Evolutionary conservation across 1,284 basidiomycete genomes (phyloP).

Genomic region (Tilletia walkeri): DNA sequence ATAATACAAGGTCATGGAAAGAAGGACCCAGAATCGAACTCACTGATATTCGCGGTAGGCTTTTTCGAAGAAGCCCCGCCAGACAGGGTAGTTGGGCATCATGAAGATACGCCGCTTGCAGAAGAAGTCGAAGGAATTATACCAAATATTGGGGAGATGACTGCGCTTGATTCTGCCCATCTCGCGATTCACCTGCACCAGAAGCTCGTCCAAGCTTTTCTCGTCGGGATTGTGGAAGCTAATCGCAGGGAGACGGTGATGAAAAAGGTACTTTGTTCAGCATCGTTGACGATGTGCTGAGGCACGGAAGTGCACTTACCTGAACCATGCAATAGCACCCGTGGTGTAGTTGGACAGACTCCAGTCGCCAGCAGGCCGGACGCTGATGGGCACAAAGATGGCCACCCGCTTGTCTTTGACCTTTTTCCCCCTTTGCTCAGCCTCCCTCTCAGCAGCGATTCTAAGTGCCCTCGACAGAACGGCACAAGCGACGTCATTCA

Average conservation of each 20-base stretch:
- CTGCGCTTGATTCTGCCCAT: conserved; percentile 51
- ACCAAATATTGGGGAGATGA: conserved; percentile 47
- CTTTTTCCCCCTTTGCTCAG: conserved; percentile 22
- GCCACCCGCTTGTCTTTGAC: conserved; percentile 52
- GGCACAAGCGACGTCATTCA: conserved; percentile 54
- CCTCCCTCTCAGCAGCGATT: conserved; percentile 43
- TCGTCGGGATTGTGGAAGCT: conserved; percentile 41
- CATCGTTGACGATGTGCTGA: too few relatives aligned
- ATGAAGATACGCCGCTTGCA: conserved; percentile 40
- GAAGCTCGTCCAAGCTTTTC: conserved; percentile 36
- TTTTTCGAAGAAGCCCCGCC: conserved; percentile 46
- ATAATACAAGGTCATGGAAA: too few relatives aligned
- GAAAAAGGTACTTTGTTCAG: background rate
- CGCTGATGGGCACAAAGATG: conserved; percentile 52
- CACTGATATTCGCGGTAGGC: conserved; percentile 50
- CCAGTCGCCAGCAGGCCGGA: conserved; percentile 51
- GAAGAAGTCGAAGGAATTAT: conserved; percentile 36
- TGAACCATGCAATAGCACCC: conserved; percentile 51
- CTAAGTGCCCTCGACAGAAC: conserved; percentile 48
- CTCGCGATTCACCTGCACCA: conserved; percentile 48
- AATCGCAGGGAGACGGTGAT: background rate
- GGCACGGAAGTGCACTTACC: background rate
- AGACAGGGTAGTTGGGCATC: conserved; percentile 47
- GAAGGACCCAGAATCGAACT: background rate
- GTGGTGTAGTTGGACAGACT: conserved; percentile 50